Evolutionary conservation across 306 rosid genomes (phyloP), one percentile per base, ranked within the genome.

Genomic region (Cicer bijugum): DNA sequence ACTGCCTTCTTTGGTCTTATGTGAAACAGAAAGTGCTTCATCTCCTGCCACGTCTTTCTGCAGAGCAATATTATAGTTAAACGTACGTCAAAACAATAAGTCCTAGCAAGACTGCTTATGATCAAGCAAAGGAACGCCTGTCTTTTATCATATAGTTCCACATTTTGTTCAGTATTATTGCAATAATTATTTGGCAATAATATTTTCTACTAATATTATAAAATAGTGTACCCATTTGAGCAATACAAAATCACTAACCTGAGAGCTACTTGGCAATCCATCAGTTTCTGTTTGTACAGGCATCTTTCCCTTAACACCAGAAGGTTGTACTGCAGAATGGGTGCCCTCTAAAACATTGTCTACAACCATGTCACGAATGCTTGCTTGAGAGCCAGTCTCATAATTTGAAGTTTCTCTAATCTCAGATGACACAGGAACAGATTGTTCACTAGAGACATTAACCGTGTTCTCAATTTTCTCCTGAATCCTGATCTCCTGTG

Each of bases 321-420:
- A 84, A 44, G 80, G 35, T 50, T 44, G 84, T 51, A 16, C 80
- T 45, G 63, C 71, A 69, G 37, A 50, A 55, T 60, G 52, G 16
- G 72, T 58, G 45, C 75, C 77, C 72, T 47, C 82, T 23, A 39
- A 59, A 74, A 44, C 52, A 81, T 75, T 67, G 67, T 67, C 82
- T 33, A 28, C 78, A 66, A 40, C 76, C 8, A 79, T 77, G 76
- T 67, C 80, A 47, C 12, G 53, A 57, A 51, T 12, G 47, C 75
- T 76, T 80, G 83, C 85, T 75, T 55, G 80, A 74, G 86, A 74
- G 15, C 62, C 75, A 74, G 79, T 48, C 78, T 74, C 82, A 75
- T 8, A 46, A 16, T 70, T 40, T 15, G 71, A 72, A 44, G 52
- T 20, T 75, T 85, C 82, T 63, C 40, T 44, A 53, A 38, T 52